These are phyloP conservation scores for Alnus glutinosa DNA, from an alignment of 306 rosid species.

Conservation along the genomic window DNA sequence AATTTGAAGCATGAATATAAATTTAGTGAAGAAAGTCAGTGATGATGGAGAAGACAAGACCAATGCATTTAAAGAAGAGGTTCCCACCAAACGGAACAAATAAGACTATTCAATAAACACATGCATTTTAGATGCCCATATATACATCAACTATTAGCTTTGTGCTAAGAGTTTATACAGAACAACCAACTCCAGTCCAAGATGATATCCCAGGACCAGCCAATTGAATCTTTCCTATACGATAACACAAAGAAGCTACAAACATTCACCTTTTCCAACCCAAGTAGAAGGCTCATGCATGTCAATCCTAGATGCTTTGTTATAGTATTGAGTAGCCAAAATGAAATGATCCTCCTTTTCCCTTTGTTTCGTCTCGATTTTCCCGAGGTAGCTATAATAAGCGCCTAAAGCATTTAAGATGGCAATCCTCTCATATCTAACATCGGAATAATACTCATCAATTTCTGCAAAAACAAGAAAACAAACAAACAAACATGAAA, in stretches of 20 bases:
- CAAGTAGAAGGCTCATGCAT: conserved; percentile 98
- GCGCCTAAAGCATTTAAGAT: conserved; percentile 97
- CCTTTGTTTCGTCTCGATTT: conserved; percentile 94
- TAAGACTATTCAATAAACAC: neutral
- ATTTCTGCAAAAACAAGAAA: conserved; percentile 60
- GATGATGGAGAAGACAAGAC: neutral
- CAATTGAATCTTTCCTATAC: neutral
- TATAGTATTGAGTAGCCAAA: conserved; percentile 95
- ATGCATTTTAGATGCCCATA: neutral
- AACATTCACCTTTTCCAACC: conserved; percentile 88
- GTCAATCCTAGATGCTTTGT: conserved; percentile 93
- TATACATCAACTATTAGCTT: neutral
- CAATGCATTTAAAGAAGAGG: neutral
- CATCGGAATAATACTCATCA: conserved; percentile 96
- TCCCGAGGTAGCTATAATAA: conserved; percentile 93
- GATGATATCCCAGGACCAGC: neutral
- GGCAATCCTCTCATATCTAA: conserved; percentile 96
- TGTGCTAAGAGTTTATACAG: neutral
- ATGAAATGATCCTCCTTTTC: conserved; percentile 98
- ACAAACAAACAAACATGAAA: neutral
- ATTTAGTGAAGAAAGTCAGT: neutral
- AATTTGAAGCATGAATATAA: neutral
- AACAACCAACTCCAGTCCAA: neutral
- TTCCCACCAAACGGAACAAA: no score
- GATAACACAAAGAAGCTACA: conserved; percentile 1